These are phyloP conservation scores for Sequoiadendron giganteum DNA, from an alignment of 75 land plant species.

Conservation along the genomic window DNA sequence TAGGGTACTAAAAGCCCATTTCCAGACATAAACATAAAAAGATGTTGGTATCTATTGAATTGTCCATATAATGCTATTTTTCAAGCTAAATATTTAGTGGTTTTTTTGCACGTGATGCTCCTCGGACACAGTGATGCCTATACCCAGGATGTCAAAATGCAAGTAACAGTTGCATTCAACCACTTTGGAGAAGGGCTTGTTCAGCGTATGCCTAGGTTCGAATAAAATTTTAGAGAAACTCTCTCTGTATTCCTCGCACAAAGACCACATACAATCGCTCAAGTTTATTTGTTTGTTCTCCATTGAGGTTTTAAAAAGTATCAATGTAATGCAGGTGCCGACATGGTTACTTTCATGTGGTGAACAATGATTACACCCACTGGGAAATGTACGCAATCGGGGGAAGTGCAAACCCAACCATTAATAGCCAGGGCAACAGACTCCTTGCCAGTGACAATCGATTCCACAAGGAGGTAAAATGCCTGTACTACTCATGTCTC, in stretches of 20 bases:
- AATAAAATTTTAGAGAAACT: neutral
- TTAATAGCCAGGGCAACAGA: constrained; percentile 88
- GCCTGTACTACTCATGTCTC: neutral
- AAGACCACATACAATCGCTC: neutral
- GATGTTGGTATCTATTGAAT: neutral
- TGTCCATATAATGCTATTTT: neutral
- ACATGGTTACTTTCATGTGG: constrained; percentile 85
- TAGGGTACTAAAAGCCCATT: neutral
- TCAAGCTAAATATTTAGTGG: neutral
- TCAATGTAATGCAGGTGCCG: constrained; percentile 54
- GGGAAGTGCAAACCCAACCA: constrained; percentile 85
- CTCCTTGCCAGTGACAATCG: constrained; percentile 61
- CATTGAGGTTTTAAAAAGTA: neutral
- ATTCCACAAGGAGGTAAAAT: constrained; percentile 63
- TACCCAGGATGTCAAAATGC: constrained; percentile 54
- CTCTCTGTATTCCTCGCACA: too few species aligned
- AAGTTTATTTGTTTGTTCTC: neutral
- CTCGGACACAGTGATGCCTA: constrained; percentile 61
- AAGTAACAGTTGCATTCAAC: constrained; percentile 75
- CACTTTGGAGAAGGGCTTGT: constrained; percentile 72
- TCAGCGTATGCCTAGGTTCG: constrained; percentile 83
- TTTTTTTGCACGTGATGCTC: constrained; percentile 52
- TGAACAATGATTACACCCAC: constrained; percentile 87
- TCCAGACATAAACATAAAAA: neutral
- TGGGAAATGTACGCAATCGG: constrained; percentile 98